A percentile compares a stretch with the other conserved stretches of the same genome.
These are phyloP conservation scores for Dendrothele bispora DNA, from an alignment of 768 basidiomycete species.

Conservation along the genomic window DNA sequence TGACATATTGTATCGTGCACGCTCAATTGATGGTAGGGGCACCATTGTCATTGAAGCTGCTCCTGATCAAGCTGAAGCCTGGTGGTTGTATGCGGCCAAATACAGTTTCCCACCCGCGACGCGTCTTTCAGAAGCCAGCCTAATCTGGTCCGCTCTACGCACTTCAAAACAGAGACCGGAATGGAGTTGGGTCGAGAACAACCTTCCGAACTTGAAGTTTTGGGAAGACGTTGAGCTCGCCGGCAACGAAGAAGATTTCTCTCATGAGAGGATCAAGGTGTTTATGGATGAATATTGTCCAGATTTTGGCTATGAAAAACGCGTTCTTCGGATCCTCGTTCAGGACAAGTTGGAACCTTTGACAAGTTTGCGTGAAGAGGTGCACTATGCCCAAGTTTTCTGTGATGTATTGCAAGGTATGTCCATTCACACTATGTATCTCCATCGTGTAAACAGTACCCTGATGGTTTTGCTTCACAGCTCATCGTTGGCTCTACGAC, in stretches of 20 bases:
- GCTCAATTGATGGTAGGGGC: not conserved
- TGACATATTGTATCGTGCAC: not conserved
- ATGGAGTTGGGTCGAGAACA: not conserved
- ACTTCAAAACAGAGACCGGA: not conserved
- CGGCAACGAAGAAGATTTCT: not conserved
- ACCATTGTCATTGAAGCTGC: not conserved
- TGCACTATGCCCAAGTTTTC: not conserved
- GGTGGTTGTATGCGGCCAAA: not conserved
- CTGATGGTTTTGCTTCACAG: not conserved
- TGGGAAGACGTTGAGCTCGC: not conserved
- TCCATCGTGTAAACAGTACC: not conserved
- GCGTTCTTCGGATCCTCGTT: not conserved
- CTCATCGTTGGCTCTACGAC: slow-evolving; percentile 8
- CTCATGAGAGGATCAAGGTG: not conserved
- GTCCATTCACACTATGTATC: too few species aligned
- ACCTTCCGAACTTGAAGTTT: not conserved
- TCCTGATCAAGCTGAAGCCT: not conserved
- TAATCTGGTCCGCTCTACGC: not conserved
- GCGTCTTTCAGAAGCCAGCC: not conserved
- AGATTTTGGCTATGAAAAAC: not conserved
- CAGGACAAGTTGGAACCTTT: not conserved
- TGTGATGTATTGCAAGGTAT: not conserved
- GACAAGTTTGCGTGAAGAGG: not conserved
- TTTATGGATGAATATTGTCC: not conserved
- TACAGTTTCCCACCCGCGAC: not conserved